Conservation (phyloP, 768 basidiomycete species). For the Agrocybe praecox region DNA sequence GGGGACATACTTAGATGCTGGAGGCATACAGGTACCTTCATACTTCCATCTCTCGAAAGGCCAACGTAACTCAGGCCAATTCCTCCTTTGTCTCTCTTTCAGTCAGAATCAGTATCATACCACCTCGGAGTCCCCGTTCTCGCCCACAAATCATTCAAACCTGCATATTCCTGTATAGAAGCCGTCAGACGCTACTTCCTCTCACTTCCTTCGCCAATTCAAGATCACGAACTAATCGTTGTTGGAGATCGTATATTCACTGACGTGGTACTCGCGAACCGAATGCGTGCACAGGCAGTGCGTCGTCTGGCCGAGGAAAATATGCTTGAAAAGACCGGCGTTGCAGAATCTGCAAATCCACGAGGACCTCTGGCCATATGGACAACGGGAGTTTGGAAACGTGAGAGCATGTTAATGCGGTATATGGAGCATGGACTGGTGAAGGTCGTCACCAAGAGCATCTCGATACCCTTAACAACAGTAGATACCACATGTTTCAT, state of each 20-base stretch:
- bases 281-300: slow-evolving; percentile 46
- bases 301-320: not conserved
- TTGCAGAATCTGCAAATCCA: slow-evolving; percentile 7
- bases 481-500: slow-evolving; percentile 31
- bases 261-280: slow-evolving; percentile 84
- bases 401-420: slow-evolving; percentile 63
- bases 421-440: slow-evolving; percentile 59
- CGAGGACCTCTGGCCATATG: slow-evolving; percentile 65
- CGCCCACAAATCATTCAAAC: slow-evolving; percentile 76
- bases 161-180: slow-evolving; percentile 73
- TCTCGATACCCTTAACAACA: slow-evolving; percentile 31
- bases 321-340: slow-evolving; percentile 23
- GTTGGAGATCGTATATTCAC: slow-evolving; percentile 95
- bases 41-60: not conserved
- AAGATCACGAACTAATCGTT: slow-evolving; percentile 69
- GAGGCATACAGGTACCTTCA: slow-evolving; percentile 73
- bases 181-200: slow-evolving; percentile 78
- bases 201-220: slow-evolving; percentile 54
- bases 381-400: slow-evolving; percentile 73
- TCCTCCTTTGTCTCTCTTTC: slow-evolving; percentile 7
- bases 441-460: slow-evolving; percentile 39
- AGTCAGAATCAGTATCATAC: slow-evolving; percentile 87
- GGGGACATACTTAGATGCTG: slow-evolving; percentile 76
- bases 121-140: slow-evolving; percentile 84
- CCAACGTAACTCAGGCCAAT: not conserved